Base-by-base conservation (phyloP, 129 eudicot species). In the Gnaphalium uliginosum region DNA sequence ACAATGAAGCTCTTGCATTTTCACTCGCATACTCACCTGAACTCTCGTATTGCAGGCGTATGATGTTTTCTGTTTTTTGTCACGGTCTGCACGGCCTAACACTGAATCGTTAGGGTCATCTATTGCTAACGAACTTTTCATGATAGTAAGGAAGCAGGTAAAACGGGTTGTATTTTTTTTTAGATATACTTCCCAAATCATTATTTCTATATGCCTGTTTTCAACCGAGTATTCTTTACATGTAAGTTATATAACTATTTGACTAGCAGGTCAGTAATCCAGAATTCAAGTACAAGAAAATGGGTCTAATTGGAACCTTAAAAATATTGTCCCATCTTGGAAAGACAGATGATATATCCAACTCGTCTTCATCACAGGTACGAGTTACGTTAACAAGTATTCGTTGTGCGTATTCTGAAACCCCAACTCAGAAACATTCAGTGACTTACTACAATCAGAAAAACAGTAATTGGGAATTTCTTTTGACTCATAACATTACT, bases 81-180 rank as follows among this genome's bases (percentile, higher is more conserved):
- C 97, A 37, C 77, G 85, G 68, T 86, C 87, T 2, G 85, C 87
- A 63, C 80, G 78, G 76, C 83, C 90, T 35, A 71, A 72, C 60
- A 27, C 83, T 43, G 88, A 88, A 46, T 84, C 83, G 33, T 79
- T 78, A 53, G 83, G 83, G 57, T 91, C 90, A 59, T 85, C 95
- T 62, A 82, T 84, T 29, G 84, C 88, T 62, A 89, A 85, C 68
- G 97, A 91, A 66, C 90, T 91, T 69, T 85, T 91, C 76, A 85
- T 91, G 95, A 91, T 91, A 19, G 76, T 91, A 68, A 74, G 92
- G 75, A 91, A 91, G 85, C 97, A 88, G 92, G 97, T 89, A 81
- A 76, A 32, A 4, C 0, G 68, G 13, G 8, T 77, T 46, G n/a
- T 8, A 17, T 1, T 21, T 24, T 35, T 30, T 23, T 76, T 71